Percentiles rank a stretch among this genome's conserved stretches.
phyloP scores from a whole-genome alignment of 1,284 basidiomycete genomes.

The Trichosporon asahii region DNA sequence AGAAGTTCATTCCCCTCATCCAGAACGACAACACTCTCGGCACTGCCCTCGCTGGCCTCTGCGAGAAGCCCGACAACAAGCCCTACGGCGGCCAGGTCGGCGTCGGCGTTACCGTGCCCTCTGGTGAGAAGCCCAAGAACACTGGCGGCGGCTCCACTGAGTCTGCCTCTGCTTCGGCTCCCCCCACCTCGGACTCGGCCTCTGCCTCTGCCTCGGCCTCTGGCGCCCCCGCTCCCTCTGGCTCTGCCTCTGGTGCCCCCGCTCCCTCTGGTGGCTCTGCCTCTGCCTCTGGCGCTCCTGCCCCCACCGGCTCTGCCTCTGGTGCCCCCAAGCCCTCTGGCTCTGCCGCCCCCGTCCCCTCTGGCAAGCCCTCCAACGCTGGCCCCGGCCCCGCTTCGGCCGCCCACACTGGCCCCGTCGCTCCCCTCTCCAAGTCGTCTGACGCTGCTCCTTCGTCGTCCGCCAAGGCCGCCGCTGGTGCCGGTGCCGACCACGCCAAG shows the following conservation, averaged over 20 bases:
- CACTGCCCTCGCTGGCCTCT: neutral
- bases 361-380: neutral
- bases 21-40: conserved; percentile 2
- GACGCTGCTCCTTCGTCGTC: neutral
- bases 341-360: too few species aligned
- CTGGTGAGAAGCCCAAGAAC: neutral
- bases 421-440: neutral
- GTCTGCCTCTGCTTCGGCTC: neutral
- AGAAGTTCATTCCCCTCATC: conserved; percentile 14
- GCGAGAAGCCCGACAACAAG: neutral
- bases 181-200: too few species aligned
- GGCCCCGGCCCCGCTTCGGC: neutral
- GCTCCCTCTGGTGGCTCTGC: neutral
- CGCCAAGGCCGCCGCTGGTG: neutral
- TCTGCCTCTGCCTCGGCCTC: neutral
- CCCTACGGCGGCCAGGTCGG: neutral
- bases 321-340: neutral
- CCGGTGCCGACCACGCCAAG: neutral
- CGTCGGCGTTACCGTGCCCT: neutral
- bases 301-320: too few species aligned
- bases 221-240: neutral
- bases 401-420: neutral
- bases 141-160: neutral
- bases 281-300: too few species aligned
- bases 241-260: too few species aligned